Conservation (phyloP, 1,139 yeast species). For the Geotrichum australiense region DNA sequence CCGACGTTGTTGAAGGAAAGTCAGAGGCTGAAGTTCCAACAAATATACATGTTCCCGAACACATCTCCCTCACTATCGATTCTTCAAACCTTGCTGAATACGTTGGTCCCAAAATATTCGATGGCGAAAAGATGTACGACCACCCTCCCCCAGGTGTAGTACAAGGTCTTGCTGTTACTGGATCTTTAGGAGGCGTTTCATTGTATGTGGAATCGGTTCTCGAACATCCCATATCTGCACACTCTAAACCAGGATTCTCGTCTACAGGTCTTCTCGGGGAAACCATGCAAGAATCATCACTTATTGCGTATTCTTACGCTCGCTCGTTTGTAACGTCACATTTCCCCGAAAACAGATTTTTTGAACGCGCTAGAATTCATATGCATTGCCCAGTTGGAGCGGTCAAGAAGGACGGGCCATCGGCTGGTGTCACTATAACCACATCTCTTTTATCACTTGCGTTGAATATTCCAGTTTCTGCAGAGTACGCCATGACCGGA, state of each 20-base stretch:
- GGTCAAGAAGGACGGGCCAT: constrained; percentile 95
- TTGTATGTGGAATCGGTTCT: constrained; percentile 89
- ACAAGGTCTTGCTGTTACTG: constrained; percentile 92
- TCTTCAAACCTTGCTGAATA: constrained; percentile 69
- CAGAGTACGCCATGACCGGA: constrained; percentile 94
- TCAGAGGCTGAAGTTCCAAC: constrained; percentile 28
- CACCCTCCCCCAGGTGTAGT: constrained; percentile 93
- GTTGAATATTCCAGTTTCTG: constrained; percentile 52
- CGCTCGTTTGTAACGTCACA: constrained; percentile 72
- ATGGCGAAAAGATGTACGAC: constrained; percentile 74
- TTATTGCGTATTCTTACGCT: constrained; percentile 86
- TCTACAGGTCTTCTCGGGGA: constrained; percentile 95
- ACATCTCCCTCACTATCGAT: constrained; percentile 53
- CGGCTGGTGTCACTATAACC: constrained; percentile 95
- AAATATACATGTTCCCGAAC: constrained; percentile 54
- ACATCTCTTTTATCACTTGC: constrained; percentile 85
- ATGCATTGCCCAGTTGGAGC: constrained; percentile 98
- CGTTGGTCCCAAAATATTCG: constrained; percentile 88
- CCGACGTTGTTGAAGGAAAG: not conserved
- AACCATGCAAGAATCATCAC: constrained; percentile 93
- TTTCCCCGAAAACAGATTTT: constrained; percentile 79
- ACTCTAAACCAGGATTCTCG: constrained; percentile 40
- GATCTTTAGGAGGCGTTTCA: constrained; percentile 90
- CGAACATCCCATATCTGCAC: constrained; percentile 61
- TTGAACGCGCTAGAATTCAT: constrained; percentile 87